phyloP scores from a whole-genome alignment of 2,329 filamentous ascomycete species.

The Talaromyces sp. region DNA sequence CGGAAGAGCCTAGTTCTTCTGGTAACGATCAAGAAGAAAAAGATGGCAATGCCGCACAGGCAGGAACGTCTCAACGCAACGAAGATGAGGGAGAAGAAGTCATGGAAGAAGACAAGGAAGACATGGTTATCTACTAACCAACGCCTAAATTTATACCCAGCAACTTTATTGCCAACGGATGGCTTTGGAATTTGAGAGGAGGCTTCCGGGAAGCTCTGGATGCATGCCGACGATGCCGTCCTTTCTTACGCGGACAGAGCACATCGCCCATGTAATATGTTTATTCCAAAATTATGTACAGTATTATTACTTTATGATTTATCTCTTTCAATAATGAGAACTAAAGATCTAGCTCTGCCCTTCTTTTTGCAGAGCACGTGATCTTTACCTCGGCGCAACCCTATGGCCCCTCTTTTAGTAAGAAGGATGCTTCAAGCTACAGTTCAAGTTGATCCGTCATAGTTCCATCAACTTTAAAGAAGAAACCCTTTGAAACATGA shows the following conservation, averaged over 20 bases:
- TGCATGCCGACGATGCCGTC: not conserved
- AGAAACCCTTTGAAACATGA: not conserved
- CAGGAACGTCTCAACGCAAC: slow-evolving; percentile 30
- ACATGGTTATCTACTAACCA: slow-evolving; percentile 77
- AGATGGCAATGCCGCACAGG: slow-evolving; percentile 32
- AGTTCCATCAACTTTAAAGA: not conserved
- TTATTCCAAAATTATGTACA: not conserved
- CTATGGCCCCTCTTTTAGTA: not conserved
- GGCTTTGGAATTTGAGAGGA: not conserved
- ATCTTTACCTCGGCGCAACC: not conserved
- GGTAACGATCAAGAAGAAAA: slow-evolving; percentile 23
- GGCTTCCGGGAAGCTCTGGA: not conserved
- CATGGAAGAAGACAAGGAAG: slow-evolving; percentile 78
- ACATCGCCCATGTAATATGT: not conserved
- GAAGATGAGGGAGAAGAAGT: slow-evolving; percentile 71
- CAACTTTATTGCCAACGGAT: not conserved
- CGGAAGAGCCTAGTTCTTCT: slow-evolving; percentile 14
- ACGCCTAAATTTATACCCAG: not conserved
- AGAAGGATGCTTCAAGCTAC: not conserved
- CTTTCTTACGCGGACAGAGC: not conserved
- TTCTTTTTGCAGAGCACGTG: not conserved
- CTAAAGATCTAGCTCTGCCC: not conserved
- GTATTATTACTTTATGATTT: not conserved
- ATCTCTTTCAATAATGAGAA: not conserved
- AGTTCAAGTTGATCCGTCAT: not conserved